A percentile compares a stretch with the other conserved stretches of the same genome.
Conservation (phyloP, 2,329 filamentous ascomycete genomes). For the Beauveria rudraprayagi region DNA sequence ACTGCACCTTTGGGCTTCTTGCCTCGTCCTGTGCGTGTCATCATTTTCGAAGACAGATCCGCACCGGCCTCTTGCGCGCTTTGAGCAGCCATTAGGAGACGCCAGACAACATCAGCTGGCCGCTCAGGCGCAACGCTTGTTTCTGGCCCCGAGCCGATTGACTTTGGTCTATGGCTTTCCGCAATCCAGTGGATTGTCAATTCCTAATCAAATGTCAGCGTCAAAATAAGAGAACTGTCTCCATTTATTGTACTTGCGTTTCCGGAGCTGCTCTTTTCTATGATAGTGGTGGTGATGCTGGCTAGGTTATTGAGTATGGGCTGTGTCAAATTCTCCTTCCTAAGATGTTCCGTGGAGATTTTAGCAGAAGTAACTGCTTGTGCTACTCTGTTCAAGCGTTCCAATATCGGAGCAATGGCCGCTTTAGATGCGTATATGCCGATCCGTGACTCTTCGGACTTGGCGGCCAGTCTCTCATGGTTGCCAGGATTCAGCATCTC, state of each 20-base stretch:
- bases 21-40: constrained; percentile 13
- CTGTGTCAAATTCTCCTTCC: constrained; percentile 13
- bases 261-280: constrained; percentile 16
- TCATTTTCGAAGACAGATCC: constrained; percentile 15
- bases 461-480: constrained; percentile 23
- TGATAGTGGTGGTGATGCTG: constrained; percentile 25
- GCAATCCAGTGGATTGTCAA: constrained; percentile 37
- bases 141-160: not conserved
- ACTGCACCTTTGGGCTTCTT: constrained; percentile 2
- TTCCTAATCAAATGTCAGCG: constrained; percentile 18
- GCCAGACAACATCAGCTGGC: constrained; percentile 35
- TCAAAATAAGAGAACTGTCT: not conserved
- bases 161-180: constrained; percentile 12
- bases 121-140: constrained; percentile 26
- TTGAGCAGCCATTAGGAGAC: constrained; percentile 32
- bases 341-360: constrained; percentile 19
- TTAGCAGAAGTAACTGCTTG: constrained; percentile 19
- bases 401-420: constrained; percentile 25
- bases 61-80: not conserved
- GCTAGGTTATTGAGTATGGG: constrained; percentile 23
- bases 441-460: constrained; percentile 17
- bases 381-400: constrained; percentile 26
- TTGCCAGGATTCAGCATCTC: constrained; percentile 24
- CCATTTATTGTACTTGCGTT: constrained; percentile 16
- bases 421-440: constrained; percentile 24